Base-by-base conservation (phyloP, 345 rosid species). In the Alliaria petiolata region DNA sequence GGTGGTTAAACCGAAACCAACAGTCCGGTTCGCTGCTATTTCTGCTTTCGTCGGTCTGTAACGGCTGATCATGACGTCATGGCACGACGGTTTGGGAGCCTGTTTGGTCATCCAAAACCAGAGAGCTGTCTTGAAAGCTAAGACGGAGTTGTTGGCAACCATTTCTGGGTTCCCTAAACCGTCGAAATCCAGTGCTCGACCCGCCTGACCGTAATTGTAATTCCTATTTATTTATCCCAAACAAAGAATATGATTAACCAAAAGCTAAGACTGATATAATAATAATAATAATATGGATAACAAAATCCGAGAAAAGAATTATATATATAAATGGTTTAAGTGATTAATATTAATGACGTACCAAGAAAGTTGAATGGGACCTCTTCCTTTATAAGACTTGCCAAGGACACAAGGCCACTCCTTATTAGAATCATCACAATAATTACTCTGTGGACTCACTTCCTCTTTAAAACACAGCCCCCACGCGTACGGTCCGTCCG, bases 71-170 rank as follows among this genome's bases (percentile, higher is more conserved):
- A 86, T 86, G 69, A 83, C 90, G 14, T 79, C 51, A 26, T 89
- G 95, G 80, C 92, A 83, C 2, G 92, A 83, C 0, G 92, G 92
- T 46, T 83, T 86, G 1, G 84, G 82, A 8, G 75, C n/a, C 25
- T 82, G 88, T 11, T 82, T 60, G 26, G 89, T 85, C 95, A 81
- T 86, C 95, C 95, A 87, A 67, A 81, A 87, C 92, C 90, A 89
- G 5, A 87, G 50, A 9, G 90, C 92, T 62, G 92, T 70, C 76
- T 89, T 84, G 81, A 87, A 89, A 14, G 90, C 83, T 78, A 84
- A 19, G 5, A 65, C 47, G 1, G 83, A 62, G 64, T 84, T 69
- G 8, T 81, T 86, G 17, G 86, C 85, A n/a, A 83, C 86, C 10
- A 67, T 47, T 47, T 86, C 85, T 34, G 88, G 91, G 35, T 86